Conservation (phyloP, 345 rosid species). For the Dimocarpus longan region DNA sequence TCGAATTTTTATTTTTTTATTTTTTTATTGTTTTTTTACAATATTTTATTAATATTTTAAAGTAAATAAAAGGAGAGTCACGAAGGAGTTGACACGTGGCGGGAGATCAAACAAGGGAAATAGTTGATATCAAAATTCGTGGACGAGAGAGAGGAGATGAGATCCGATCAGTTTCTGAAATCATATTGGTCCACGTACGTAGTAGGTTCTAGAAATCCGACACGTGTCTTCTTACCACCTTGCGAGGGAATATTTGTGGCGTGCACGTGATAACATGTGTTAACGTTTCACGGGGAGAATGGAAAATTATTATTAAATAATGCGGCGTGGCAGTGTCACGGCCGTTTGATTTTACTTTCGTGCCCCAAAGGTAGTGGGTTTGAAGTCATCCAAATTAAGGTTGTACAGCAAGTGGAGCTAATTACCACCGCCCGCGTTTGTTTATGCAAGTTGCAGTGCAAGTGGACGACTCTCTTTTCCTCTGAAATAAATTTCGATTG, state of each 20-base stretch:
- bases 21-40: neutral
- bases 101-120: conserved; percentile 40
- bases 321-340: neutral
- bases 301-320: neutral
- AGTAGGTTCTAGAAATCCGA: neutral
- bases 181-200: conserved; percentile 69
- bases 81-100: conserved; percentile 56
- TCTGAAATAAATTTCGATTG: no score
- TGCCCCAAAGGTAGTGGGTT: no score
- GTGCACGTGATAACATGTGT: conserved; percentile 17
- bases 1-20: conserved; percentile 16
- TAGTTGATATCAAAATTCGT: conserved; percentile 68
- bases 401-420: no score
- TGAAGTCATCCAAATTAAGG: no score
- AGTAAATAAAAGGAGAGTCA: conserved; percentile 27
- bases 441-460: no score
- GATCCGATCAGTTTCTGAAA: conserved; percentile 78
- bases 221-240: conserved; percentile 28
- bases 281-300: neutral
- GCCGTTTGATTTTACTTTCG: no score
- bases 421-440: no score
- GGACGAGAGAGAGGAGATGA: conserved; percentile 65
- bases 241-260: neutral
- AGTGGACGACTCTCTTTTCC: no score
- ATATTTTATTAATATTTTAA: conserved; percentile 27